Evolutionary conservation across 1,284 basidiomycete species (phyloP), one percentile per base, ranked within the genome.

Genomic region (Leccinum cinnamomeum): DNA sequence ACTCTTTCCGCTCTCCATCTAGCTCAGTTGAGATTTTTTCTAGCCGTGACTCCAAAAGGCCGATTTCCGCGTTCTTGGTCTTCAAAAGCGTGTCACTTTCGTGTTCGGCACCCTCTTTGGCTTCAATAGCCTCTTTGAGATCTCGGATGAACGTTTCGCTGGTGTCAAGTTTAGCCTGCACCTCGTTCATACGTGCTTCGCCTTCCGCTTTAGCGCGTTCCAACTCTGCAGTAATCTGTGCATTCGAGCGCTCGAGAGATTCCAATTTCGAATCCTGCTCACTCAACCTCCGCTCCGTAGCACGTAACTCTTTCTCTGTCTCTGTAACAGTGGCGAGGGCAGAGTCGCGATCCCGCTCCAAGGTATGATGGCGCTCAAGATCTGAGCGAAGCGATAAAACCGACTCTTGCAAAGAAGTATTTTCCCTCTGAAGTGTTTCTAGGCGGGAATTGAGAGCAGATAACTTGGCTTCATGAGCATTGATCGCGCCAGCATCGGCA

Each of bases 1-100:
- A 76, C 65, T 93, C 90, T 60, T 77, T 79, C 57, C 86, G 82
- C 68, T 91, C 89, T n/a, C 82, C 79, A 54, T 89, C 86, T 2
- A 89, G 76, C 60, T 89, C 86, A 3, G 68, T 61, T 12, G 78
- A 78, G 20, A 78, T 72, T 60, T 81, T 81, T 68, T 82, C 78
- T 2, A 89, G 75, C 14, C 83, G 80, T 4, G 71, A 70, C 64
- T 84, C 79, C 56, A 91, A 72, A 20, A 82, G 69, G n/a, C 74
- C 72, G 54, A 91, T 83, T 68, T 86, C 84, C 4, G 79, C 77
- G 56, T 85, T 80, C 71, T 88, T 88, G 10, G 83, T 78, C 39
- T 78, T 78, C 16, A 89, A 69, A 20, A 79, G 72, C 0, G 81
- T 78, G 53, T 82, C 79, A 58, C 79, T 83, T 69, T 88, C 81